These are phyloP conservation scores for Firmiana major DNA, from an alignment of 345 rosid genomes.

Conservation along the genomic window DNA sequence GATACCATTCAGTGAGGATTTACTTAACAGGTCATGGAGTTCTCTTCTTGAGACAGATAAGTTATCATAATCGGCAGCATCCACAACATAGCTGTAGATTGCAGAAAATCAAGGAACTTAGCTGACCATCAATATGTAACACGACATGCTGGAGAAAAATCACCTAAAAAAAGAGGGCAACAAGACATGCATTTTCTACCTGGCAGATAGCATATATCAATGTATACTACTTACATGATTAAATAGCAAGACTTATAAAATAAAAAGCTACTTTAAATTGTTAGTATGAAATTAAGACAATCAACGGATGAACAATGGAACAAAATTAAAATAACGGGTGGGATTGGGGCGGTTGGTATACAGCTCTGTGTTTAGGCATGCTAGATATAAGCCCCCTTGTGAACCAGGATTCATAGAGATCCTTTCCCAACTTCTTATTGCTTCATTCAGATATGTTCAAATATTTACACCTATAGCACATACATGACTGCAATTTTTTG, in stretches of 20 bases:
- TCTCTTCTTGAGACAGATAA: conserved; percentile 57
- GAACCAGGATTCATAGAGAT: neutral
- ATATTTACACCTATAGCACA: neutral
- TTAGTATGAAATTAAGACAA: neutral
- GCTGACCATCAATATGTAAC: neutral
- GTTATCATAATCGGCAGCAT: conserved; percentile 67
- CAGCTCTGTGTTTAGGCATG: neutral
- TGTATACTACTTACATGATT: neutral
- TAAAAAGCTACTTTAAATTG: neutral
- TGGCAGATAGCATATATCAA: neutral
- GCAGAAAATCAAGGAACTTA: conserved; percentile 10
- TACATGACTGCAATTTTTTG: neutral
- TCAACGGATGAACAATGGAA: neutral
- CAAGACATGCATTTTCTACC: neutral
- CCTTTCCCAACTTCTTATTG: neutral
- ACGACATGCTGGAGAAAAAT: neutral
- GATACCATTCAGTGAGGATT: conserved; percentile 56
- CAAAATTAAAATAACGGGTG: neutral
- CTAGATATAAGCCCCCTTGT: neutral
- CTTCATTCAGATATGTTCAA: neutral
- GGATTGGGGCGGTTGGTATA: neutral
- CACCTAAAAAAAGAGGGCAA: neutral
- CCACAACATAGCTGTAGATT: conserved; percentile 57
- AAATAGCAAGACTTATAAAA: neutral
- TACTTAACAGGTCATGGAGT: conserved; percentile 69